Conservation (phyloP, 129 eudicot genomes). For the Smallanthus sonchifolius region DNA sequence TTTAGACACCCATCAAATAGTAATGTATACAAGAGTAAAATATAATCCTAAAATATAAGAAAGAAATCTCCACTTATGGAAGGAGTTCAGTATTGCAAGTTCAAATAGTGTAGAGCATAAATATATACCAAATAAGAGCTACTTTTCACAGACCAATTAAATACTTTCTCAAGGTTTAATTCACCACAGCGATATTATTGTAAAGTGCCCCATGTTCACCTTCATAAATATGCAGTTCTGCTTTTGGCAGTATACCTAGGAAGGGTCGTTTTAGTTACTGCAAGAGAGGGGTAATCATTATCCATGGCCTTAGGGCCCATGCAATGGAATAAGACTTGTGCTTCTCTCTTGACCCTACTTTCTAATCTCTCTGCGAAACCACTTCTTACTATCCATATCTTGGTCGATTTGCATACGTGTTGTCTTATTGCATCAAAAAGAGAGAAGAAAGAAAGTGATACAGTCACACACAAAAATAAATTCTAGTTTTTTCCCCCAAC, state of each 20-base stretch:
- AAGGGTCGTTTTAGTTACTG: constrained; percentile 27
- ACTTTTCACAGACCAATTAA: background rate
- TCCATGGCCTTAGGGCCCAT: constrained; percentile 15
- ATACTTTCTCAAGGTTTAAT: constrained; percentile 6
- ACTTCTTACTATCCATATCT: constrained; percentile 23
- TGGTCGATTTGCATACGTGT: background rate
- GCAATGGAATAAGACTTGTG: constrained; percentile 27
- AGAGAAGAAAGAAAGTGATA: background rate
- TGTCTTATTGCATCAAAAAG: background rate
- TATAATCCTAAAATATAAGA: background rate
- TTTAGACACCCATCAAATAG: background rate
- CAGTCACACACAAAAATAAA: background rate
- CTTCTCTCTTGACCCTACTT: constrained; percentile 24
- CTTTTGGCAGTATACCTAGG: constrained; percentile 18
- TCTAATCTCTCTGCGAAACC: constrained; percentile 26
- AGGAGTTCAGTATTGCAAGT: constrained; percentile 8
- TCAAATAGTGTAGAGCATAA: constrained; percentile 13
- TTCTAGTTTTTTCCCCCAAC: no score
- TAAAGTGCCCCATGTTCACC: constrained; percentile 10
- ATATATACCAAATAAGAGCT: constrained; percentile 4
- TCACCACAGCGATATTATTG: background rate
- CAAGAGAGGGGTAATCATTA: constrained; percentile 19
- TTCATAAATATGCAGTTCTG: constrained; percentile 1
- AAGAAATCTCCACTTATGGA: background rate
- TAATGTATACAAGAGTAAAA: background rate